A percentile compares a stretch with the other conserved stretches of the same genome.
Evolutionary conservation across 1,284 basidiomycete species (phyloP).

Genomic region (Cryptococcus maquisensis): DNA sequence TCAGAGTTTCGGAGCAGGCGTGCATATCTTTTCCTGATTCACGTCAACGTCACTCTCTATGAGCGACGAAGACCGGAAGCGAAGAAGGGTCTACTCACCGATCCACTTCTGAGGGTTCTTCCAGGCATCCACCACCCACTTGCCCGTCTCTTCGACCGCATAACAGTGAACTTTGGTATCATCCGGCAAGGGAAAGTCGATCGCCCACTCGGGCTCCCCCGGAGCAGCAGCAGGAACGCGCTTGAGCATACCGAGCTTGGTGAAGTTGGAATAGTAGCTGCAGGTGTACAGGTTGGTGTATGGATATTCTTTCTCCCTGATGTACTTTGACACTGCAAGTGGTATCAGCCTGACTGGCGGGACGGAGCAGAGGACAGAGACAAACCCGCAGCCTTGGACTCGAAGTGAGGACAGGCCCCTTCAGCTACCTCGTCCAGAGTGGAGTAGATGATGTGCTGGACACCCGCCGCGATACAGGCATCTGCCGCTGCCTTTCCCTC

Average conservation of each 20-base stretch:
- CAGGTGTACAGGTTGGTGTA: conserved; percentile 7
- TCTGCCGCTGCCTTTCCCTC: conserved; percentile 22
- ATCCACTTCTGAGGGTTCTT: conserved; percentile 31
- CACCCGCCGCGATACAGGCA: conserved; percentile 20
- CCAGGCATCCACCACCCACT: conserved; percentile 32
- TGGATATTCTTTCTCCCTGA: conserved; percentile 2
- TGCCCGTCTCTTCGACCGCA: conserved; percentile 35
- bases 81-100: conserved; percentile 18
- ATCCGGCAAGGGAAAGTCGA: conserved; percentile 29
- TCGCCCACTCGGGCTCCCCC: conserved; percentile 3
- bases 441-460: conserved; percentile 35
- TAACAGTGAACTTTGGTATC: conserved; percentile 25
- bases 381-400: conserved; percentile 32
- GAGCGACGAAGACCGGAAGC: no score
- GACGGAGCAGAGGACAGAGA: not conserved
- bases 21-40: conserved; percentile 29
- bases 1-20: conserved; percentile 21
- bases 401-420: conserved; percentile 23
- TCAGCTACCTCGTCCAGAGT: conserved; percentile 23
- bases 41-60: no score
- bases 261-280: conserved; percentile 7
- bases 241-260: not conserved
- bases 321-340: not conserved
- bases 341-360: not conserved
- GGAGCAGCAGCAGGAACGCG: conserved; percentile 2